A percentile compares a stretch with the other conserved stretches of the same genome.
phyloP scores from a whole-genome alignment of 2,329 filamentous ascomycete species.

The Metarhizium rileyi region DNA sequence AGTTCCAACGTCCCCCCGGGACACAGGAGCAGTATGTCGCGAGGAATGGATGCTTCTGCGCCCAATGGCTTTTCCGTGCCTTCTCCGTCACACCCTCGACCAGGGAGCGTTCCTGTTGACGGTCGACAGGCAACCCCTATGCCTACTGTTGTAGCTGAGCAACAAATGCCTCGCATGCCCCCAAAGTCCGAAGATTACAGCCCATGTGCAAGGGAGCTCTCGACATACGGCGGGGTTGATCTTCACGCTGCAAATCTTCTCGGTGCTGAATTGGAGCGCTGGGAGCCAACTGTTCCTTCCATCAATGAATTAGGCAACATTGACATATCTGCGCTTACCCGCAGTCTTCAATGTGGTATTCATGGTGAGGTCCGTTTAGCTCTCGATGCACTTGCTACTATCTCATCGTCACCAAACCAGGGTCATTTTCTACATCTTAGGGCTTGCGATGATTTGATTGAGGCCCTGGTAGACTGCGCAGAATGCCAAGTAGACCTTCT shows the following conservation, averaged over 20 bases:
- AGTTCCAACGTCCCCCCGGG: constrained; percentile 26
- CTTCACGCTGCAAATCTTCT: constrained; percentile 54
- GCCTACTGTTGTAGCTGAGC: constrained; percentile 15
- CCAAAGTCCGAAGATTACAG: constrained; percentile 43
- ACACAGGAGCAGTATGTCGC: constrained; percentile 38
- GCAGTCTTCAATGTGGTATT: constrained; percentile 83
- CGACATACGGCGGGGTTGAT: constrained; percentile 63
- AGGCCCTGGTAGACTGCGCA: constrained; percentile 80
- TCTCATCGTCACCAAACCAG: constrained; percentile 52
- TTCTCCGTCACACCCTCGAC: constrained; percentile 33
- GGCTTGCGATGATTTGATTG: constrained; percentile 78
- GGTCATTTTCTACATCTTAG: constrained; percentile 58
- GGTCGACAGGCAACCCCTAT: constrained; percentile 16
- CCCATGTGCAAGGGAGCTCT: constrained; percentile 43
- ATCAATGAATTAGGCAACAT: constrained; percentile 75
- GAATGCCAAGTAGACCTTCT: constrained; percentile 79
- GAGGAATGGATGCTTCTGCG: constrained; percentile 33
- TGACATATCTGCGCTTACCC: constrained; percentile 81
- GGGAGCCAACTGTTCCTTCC: constrained; percentile 65
- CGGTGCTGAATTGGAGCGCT: constrained; percentile 54
- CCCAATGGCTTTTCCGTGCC: constrained; percentile 33
- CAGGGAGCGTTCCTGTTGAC: constrained; percentile 31
- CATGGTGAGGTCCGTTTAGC: constrained; percentile 83
- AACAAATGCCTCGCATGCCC: constrained; percentile 27
- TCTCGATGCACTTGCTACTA: constrained; percentile 68